Evolutionary conservation across 129 eudicot species (phyloP).

Genomic region (Dittrichia graveolens): DNA sequence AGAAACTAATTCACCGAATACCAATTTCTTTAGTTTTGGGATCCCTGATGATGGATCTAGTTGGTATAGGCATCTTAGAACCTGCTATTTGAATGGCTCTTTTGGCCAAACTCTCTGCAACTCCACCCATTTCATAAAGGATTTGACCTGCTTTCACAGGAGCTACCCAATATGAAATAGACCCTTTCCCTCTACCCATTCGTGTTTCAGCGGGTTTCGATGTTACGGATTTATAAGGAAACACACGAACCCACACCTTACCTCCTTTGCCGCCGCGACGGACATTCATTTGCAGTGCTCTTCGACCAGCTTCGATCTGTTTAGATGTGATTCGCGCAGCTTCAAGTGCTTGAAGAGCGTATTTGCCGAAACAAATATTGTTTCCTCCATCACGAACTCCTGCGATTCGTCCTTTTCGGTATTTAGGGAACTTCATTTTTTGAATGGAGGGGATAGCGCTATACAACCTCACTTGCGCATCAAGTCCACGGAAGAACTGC

Average conservation of each 20-base stretch:
- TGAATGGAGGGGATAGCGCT: constrained; percentile 9
- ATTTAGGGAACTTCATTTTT: constrained; percentile 33
- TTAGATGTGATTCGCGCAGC: constrained; percentile 28
- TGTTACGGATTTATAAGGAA: constrained; percentile 43
- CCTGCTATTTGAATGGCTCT: constrained; percentile 36
- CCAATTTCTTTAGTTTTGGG: constrained; percentile 36
- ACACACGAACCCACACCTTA: constrained; percentile 44
- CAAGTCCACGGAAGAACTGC: neutral
- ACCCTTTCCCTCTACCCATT: constrained; percentile 49
- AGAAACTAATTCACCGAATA: constrained; percentile 18
- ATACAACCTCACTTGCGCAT: neutral
- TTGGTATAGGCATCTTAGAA: constrained; percentile 36
- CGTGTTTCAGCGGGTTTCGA: constrained; percentile 42
- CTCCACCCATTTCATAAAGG: constrained; percentile 44
- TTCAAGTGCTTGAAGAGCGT: constrained; percentile 40
- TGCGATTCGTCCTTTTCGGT: constrained; percentile 38
- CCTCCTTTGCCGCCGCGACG: constrained; percentile 47
- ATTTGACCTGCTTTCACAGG: constrained; percentile 41
- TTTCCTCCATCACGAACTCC: constrained; percentile 37
- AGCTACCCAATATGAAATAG: constrained; percentile 41
- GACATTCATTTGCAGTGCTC: constrained; percentile 35
- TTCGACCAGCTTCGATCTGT: constrained; percentile 45
- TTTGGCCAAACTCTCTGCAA: constrained; percentile 38
- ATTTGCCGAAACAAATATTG: constrained; percentile 36
- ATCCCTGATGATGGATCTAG: constrained; percentile 31